Conservation (phyloP, 2,329 filamentous ascomycete species). For the Penicillium sclerotigenum region DNA sequence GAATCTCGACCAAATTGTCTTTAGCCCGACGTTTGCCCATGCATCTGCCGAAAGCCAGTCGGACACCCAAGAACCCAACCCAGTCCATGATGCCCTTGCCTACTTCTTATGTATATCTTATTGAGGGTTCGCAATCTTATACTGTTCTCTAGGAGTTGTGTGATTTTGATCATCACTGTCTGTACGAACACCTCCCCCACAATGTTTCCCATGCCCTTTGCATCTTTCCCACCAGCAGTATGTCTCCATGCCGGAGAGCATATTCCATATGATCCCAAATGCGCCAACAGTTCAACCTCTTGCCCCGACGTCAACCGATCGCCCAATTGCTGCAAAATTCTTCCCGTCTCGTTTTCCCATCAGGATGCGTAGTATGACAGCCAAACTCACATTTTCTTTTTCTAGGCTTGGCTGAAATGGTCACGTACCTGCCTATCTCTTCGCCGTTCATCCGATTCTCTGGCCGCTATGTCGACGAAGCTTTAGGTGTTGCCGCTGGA, state of each 20-base stretch:
- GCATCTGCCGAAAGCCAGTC: conserved; percentile 1
- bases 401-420: conserved; percentile 50
- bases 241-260: neutral
- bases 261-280: conserved; percentile 1
- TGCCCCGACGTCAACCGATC: neutral
- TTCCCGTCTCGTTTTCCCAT: neutral
- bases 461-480: conserved; percentile 49
- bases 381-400: conserved; percentile 17
- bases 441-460: conserved; percentile 48
- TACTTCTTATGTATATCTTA: neutral
- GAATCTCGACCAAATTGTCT: neutral
- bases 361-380: conserved; percentile 1
- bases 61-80: conserved; percentile 4
- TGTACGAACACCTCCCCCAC: conserved; percentile 38
- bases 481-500: conserved; percentile 47
- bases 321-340: neutral
- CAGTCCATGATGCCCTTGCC: conserved; percentile 3
- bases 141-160: conserved; percentile 40
- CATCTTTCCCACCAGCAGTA: conserved; percentile 10
- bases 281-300: neutral
- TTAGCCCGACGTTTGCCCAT: neutral
- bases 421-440: conserved; percentile 49
- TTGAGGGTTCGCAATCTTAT: conserved; percentile 31
- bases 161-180: conserved; percentile 47
- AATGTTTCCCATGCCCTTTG: neutral